Evolutionary conservation across 2,329 filamentous ascomycete species (phyloP), one percentile per base, ranked within the genome.

Genomic region (Colletotrichum tofieldiae): DNA sequence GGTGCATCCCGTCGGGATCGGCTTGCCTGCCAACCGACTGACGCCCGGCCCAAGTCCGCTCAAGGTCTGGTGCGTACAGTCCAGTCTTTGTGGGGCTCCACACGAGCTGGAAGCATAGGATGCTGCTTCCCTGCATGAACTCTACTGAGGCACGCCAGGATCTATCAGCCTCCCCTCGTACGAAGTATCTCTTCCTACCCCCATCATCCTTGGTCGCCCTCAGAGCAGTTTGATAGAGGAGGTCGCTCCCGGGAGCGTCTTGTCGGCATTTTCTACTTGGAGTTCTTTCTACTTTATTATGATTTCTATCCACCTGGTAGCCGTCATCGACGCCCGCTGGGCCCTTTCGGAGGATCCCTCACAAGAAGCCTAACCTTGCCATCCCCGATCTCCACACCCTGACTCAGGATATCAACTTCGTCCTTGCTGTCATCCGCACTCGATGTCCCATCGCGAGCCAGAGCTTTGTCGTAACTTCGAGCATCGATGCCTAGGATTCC

Each of bases 401-500:
- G 89, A 75, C 88, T 88, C 58, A 92, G 82, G 71, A 92, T 89
- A 77, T 92, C 90, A 37, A 86, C 82, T 73, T 86, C 84, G 67
- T 85, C 84, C 71, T 81, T 81, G 80, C 79, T 82, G 45, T 81
- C 81, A 43, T 83, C 83, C 61, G 82, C 83, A 39, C 82, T 78
- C 23, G 81, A 77, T 20, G 75, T 78, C 14, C 80, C 82, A 20
- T 90, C 87, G 71, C 86, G 84, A 8, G 83, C 79, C 66, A 92
- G 81, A 23, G 87, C 86, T 82, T 88, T 91, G 81, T 93, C 91
- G 85, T 89, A 93, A 79, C 90, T 92, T 74, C 90, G 85, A 45
- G 90, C 89, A 78, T 93, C 91, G 72, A 93, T 90, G 9, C 91
- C 91, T 71, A 93, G 80, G 71, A 93, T 93, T 54, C 96, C 96